phyloP scores from a whole-genome alignment of 2,329 filamentous ascomycete genomes.

The Neonectria ditissima region DNA sequence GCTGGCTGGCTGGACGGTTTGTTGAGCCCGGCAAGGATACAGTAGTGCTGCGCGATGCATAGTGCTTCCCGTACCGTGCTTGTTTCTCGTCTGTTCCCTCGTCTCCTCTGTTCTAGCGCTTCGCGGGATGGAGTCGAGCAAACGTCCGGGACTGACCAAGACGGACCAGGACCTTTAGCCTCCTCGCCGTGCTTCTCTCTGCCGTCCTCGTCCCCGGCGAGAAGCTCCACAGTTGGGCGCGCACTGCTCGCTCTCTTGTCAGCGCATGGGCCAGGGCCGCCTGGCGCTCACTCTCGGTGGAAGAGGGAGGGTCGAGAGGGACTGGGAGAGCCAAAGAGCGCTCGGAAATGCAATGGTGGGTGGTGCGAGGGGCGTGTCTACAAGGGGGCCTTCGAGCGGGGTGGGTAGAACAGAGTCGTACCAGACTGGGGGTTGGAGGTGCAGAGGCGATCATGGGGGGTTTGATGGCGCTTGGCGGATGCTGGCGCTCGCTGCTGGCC shows the following conservation, averaged over 20 bases:
- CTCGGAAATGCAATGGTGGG: constrained; percentile 37
- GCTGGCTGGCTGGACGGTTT: neutral
- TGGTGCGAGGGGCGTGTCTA: constrained; percentile 43
- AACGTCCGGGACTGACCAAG: constrained; percentile 22
- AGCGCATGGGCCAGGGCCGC: constrained; percentile 39
- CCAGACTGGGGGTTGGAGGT: constrained; percentile 39
- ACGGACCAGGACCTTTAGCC: constrained; percentile 11
- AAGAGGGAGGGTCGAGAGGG: constrained; percentile 38
- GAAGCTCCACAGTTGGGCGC: constrained; percentile 41
- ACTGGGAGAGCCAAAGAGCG: constrained; percentile 36
- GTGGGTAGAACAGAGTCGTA: constrained; percentile 50
- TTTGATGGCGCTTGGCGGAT: constrained; percentile 27
- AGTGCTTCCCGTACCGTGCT: neutral
- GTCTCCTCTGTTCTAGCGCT: constrained; percentile 28
- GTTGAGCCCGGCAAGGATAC: constrained; percentile 7
- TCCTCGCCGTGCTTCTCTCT: constrained; percentile 31
- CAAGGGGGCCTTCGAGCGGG: constrained; percentile 41
- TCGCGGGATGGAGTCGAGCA: constrained; percentile 17
- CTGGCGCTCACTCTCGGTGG: constrained; percentile 44
- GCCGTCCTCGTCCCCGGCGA: constrained; percentile 20
- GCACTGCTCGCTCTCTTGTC: constrained; percentile 46
- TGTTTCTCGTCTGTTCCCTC: constrained; percentile 7
- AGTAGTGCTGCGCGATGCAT: neutral
- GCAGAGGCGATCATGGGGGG: constrained; percentile 45
- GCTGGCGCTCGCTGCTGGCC: constrained; percentile 39